Conservation (phyloP, 2,329 filamentous ascomycete genomes). For the Helminthosporium solani region DNA sequence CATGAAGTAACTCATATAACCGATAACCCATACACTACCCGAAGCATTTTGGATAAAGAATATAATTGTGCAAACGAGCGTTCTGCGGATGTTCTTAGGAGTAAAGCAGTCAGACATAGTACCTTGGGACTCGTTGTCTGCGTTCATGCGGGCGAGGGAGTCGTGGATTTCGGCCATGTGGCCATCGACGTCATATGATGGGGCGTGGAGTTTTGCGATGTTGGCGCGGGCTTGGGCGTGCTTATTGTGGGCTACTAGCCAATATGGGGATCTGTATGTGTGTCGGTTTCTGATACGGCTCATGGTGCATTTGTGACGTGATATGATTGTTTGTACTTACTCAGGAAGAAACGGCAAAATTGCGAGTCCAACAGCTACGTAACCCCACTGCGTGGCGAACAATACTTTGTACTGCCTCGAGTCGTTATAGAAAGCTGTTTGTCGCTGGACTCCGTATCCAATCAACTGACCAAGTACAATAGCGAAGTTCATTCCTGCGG, state of each 20-base stretch:
- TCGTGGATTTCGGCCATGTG: slow-evolving; percentile 34
- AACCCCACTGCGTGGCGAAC: slow-evolving; percentile 39
- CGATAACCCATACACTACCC: slow-evolving; percentile 36
- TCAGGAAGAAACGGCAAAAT: slow-evolving; percentile 39
- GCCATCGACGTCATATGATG: slow-evolving; percentile 32
- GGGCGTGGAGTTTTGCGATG: slow-evolving; percentile 30
- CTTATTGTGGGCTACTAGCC: slow-evolving; percentile 34
- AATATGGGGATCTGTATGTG: slow-evolving; percentile 36
- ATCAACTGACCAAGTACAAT: slow-evolving; percentile 20
- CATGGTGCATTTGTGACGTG: too few relatives aligned
- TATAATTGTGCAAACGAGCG: slow-evolving; percentile 29
- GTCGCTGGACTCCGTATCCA: slow-evolving; percentile 14
- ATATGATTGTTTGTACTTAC: too few relatives aligned
- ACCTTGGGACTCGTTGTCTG: slow-evolving; percentile 22
- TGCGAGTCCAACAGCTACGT: slow-evolving; percentile 23
- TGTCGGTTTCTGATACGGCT: too few relatives aligned
- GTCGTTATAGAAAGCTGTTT: slow-evolving; percentile 26
- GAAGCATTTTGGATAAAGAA: slow-evolving; percentile 33
- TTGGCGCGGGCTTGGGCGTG: slow-evolving; percentile 32
- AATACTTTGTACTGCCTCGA: slow-evolving; percentile 24
- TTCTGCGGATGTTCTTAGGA: slow-evolving; percentile 15
- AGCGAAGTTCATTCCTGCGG: slow-evolving; percentile 17
- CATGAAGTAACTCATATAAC: slow-evolving; percentile 29
- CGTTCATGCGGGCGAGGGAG: slow-evolving; percentile 20
- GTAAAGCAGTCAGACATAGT: slow-evolving; percentile 20